Base-by-base conservation (phyloP, 768 basidiomycete species). In the Amanita pallidorosea region DNA sequence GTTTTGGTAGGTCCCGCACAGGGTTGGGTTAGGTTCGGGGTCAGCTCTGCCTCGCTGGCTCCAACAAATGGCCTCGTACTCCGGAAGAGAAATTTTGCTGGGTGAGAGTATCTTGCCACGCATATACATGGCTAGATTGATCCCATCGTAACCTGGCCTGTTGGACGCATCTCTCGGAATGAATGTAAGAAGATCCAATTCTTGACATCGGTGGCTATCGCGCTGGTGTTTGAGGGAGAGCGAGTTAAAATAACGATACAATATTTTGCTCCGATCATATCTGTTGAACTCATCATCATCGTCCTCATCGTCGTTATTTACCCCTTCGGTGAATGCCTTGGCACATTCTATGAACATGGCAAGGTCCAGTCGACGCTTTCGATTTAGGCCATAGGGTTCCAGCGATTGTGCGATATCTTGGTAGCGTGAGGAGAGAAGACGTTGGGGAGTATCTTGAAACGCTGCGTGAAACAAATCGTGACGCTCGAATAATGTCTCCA, bases 11-110 rank as follows among this genome's bases (percentile, higher is more conserved):
- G 65, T 69, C 4, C 42, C 50, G 31, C 42, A 27, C 29, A 44
- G 6, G 65, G 51, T 9, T 66, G 49, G 7, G 75, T 45, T 33
- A 63, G 56, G 34, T 58, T 60, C 17, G 59, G 46, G n/a, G 71
- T 72, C 18, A 60, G 55, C 3, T 49, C 44, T 2, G 51, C 35
- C 74, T n/a, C 74, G 60, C 48, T 79, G 76, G 4, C 73, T 74
- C 77, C 77, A 79, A 6, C 70, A 70, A 9, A 79, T 62, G 0
- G 67, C 50, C 55, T 71, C 67, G 45, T 63, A 67, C 33, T 70
- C 62, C 15, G 59, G 43, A 31, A 64, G 65, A 8, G 76, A 63
- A 2, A 75, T 53, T 43, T 75, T 52, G 5, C 40, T 56, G 0
- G 76, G 75, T 1, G 68, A 57, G 2, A 75, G 68, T 11, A 76